Percentiles rank a stretch among this genome's conserved stretches.
These are phyloP conservation scores for Logfia minima DNA, from an alignment of 129 eudicot genomes.

Conservation along the genomic window DNA sequence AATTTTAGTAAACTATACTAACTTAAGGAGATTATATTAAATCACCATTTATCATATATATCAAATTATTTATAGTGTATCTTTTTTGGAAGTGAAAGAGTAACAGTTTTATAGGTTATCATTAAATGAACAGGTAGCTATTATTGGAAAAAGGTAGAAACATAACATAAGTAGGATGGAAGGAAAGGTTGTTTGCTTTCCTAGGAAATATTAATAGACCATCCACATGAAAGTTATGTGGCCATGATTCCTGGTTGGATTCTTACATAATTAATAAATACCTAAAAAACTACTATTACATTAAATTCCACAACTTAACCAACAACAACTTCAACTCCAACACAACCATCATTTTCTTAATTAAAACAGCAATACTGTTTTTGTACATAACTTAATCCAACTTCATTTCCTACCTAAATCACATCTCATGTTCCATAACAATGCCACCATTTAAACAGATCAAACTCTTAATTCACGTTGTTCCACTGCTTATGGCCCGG, in stretches of 20 bases:
- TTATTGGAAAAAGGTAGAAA: slow-evolving; percentile 10
- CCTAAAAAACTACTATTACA: slow-evolving; percentile 29
- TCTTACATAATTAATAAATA: slow-evolving; percentile 38
- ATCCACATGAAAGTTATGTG: slow-evolving; percentile 55
- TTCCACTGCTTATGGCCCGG: slow-evolving; percentile 74
- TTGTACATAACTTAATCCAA: slow-evolving; percentile 36
- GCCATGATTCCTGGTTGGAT: slow-evolving; percentile 62
- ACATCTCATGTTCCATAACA: slow-evolving; percentile 12
- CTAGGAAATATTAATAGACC: slow-evolving; percentile 35
- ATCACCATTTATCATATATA: background rate
- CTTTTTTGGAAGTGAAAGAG: slow-evolving; percentile 1
- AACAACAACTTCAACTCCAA: slow-evolving; percentile 6
- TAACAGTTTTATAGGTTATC: slow-evolving; percentile 20
- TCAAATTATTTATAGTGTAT: background rate
- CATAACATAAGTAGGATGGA: slow-evolving; percentile 29
- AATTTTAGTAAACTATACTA: background rate
- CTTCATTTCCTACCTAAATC: slow-evolving; percentile 26
- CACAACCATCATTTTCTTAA: background rate
- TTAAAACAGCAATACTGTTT: slow-evolving; percentile 43
- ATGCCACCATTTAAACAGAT: background rate
- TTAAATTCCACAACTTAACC: slow-evolving; percentile 23
- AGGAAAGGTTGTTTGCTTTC: slow-evolving; percentile 41
- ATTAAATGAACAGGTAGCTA: slow-evolving; percentile 10
- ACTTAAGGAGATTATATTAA: background rate
- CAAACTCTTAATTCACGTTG: slow-evolving; percentile 26